Base-by-base conservation (phyloP, 1,139 yeast species). In the Sugiyamaella sp. region DNA sequence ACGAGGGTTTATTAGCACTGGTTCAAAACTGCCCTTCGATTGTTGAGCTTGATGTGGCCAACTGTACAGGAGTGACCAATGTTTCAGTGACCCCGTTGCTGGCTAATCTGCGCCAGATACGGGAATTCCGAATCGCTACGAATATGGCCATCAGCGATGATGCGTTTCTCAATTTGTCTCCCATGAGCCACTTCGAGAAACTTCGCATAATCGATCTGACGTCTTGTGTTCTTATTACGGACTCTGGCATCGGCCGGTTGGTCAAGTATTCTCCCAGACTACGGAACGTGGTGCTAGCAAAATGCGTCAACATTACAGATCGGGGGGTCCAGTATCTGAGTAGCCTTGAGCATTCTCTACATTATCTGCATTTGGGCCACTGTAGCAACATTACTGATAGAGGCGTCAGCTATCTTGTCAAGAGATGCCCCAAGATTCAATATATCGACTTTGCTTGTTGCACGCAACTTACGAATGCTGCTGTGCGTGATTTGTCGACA, bases 401-500 rank as follows among this genome's bases (percentile, higher is more conserved):
- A 58, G 97, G 97, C 16, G 95, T 93, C 21, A 80, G 82, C 19
- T 78, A 81, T 10, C 76, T 93, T 58, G 89, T 89, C 17, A 79
- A 87, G 63, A 79, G 81, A 53, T 93, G 99, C 67, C 89, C 85
- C 56, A 77, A 97, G 57, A 82, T 93, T 54, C 96, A 90, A 65
- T 93, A 91, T 69, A 89, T 93, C 60, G 99, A 93, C 73, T 81
- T 93, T 60, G 98, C 98, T 19, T 90, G 97, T 69, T 93, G 99
- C 69, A 79, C 86, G 1, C 96, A 89, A 69, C 77, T 93, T 54
- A 91, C 98, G 1, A 91, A 93, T 71, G 80, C 84, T 67, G 85
- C 97, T 0, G 80, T 93, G 48, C 80, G 81, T 50, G 96, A 87
- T 65, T 74, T 93, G 60, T 83, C 96, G 1, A 80, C 80, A 51